Base-by-base conservation (phyloP, 352 stramenopile genomes). In the Pythium phragmitis region DNA sequence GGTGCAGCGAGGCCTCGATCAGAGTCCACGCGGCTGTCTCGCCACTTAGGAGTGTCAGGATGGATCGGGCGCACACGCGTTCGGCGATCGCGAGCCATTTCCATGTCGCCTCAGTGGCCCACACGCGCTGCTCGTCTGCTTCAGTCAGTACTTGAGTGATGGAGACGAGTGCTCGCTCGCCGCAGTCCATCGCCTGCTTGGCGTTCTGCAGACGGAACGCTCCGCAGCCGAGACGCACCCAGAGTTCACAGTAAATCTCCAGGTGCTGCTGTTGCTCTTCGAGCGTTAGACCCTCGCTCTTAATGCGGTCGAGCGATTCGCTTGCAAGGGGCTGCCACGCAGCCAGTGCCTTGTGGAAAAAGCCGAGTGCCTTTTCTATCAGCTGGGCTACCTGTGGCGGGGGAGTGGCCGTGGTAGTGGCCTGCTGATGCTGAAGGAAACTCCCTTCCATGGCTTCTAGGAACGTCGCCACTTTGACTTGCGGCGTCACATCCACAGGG, bases 21-120 rank as follows among this genome's bases (percentile, higher is more conserved):
- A 92, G 60, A 45, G 75, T 83, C 66, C 70, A 84, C 19, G 75
- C 58, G 0, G 66, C 66, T 11, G 46, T 62, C 41, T 90, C 77
- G 5, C 69, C 71, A 48, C 79, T 72, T 4, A 65, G 67, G 14
- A 91, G 67, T 4, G 71, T 63, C 23, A 92, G 59, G 49, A 94
- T 82, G 0, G 79, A 72, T 2, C 73, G 70, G 4, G 72, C 82
- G 37, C 75, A 87, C 1, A 94, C 64, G 7, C 84, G 59, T 49
- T 94, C 79, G 39, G 82, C 83, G 17, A 89, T 59, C 12, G 82
- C 73, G 33, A 88, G 79, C 89, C 84, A 96, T 36, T 79, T 82
- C 77, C 78, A 90, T 0, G 75, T 80, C 21, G 63, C 57, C 13
- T 34, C 26, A 4, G 65, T 63, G 43, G 77, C 36, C 72, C 65